Evolutionary conservation across 1,284 basidiomycete genomes (phyloP).

Genomic region (Trichosporon sp.): DNA sequence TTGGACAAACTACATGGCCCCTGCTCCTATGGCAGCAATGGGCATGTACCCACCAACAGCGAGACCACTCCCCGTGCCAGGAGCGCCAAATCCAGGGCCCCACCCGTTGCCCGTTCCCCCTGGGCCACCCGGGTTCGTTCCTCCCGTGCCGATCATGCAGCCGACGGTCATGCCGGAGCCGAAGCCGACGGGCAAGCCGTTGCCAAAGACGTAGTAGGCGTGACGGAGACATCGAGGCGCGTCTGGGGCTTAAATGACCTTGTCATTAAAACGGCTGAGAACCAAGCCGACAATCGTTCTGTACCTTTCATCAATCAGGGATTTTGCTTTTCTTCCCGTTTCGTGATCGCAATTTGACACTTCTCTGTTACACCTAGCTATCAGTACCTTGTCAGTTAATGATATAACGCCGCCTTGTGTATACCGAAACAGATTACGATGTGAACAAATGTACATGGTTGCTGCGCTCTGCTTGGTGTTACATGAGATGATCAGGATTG

Average conservation of each 20-base stretch:
- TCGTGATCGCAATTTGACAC: no score
- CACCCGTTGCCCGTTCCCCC: not conserved
- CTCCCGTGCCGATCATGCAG: no score
- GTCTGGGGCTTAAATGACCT: no score
- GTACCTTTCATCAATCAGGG: not conserved
- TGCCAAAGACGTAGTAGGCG: not conserved
- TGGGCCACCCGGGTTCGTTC: not conserved
- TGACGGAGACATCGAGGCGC: not conserved
- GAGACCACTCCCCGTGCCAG: slow-evolving; percentile 3
- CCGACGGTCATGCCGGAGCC: not conserved
- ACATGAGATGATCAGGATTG: not conserved
- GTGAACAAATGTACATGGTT: slow-evolving; percentile 14
- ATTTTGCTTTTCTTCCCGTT: not conserved
- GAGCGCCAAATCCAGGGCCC: not conserved
- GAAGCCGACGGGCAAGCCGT: not conserved
- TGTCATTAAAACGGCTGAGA: no score
- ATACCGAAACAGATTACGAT: slow-evolving; percentile 5
- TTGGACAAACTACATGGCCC: slow-evolving; percentile 9
- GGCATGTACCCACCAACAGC: slow-evolving; percentile 2
- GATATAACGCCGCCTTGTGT: not conserved
- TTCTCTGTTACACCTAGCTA: no score
- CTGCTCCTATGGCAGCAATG: not conserved
- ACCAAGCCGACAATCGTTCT: not conserved
- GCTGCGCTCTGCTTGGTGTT: not conserved
- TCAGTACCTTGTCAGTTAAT: not conserved